phyloP scores from a whole-genome alignment of 2,329 filamentous ascomycete genomes.

The Trichoderma asperellum region DNA sequence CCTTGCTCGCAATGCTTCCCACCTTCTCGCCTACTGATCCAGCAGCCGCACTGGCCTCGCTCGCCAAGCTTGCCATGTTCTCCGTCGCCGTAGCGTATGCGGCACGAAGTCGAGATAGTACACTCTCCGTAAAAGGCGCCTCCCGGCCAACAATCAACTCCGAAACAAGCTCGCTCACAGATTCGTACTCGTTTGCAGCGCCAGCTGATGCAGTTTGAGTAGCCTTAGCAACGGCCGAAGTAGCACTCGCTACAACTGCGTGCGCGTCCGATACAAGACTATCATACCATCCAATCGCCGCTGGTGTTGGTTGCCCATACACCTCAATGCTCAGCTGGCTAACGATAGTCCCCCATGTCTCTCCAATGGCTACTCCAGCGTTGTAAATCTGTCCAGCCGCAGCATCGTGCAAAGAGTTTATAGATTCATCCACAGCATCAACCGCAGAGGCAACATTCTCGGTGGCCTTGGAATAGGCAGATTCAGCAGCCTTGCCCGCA shows the following conservation, averaged over 20 bases:
- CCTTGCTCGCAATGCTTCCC: constrained; percentile 46
- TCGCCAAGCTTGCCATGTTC: constrained; percentile 52
- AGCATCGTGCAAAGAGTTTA: constrained; percentile 51
- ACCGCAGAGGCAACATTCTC: constrained; percentile 48
- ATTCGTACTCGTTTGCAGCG: constrained; percentile 67
- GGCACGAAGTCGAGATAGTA: constrained; percentile 70
- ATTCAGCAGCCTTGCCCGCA: constrained; percentile 56
- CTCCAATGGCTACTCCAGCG: constrained; percentile 46
- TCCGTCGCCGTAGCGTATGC: constrained; percentile 71
- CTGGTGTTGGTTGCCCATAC: constrained; percentile 69
- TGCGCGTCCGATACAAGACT: constrained; percentile 53
- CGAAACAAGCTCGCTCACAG: constrained; percentile 72
- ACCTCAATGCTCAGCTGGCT: constrained; percentile 69
- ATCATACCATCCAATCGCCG: constrained; percentile 60
- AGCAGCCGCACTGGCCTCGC: constrained; percentile 41
- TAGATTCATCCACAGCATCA: constrained; percentile 45
- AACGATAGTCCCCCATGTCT: constrained; percentile 51
- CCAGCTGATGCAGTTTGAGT: constrained; percentile 65
- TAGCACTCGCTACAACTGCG: constrained; percentile 61
- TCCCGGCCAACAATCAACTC: constrained; percentile 79
- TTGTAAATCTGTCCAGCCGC: constrained; percentile 46
- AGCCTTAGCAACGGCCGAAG: constrained; percentile 54
- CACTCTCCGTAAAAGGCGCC: constrained; percentile 79
- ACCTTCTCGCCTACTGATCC: constrained; percentile 43
- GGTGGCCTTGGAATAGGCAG: constrained; percentile 51